Evolutionary conservation across 164 flowering plant genomes (phyloP).

Genomic region (Malania oleifera): DNA sequence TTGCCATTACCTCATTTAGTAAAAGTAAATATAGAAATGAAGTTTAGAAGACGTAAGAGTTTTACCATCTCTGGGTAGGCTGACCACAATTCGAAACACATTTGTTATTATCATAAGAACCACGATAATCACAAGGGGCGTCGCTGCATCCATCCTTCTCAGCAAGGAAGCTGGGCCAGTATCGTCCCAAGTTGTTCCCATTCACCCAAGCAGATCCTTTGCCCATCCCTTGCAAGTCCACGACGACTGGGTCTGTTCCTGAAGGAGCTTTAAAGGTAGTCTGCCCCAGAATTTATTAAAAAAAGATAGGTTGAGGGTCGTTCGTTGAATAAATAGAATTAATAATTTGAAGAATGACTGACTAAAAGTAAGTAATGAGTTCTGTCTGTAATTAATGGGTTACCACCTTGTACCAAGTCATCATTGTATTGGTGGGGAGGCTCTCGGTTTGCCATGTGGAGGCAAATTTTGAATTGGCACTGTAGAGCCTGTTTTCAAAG

Average conservation of each 20-base stretch:
- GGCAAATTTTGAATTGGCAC: conserved; percentile 4
- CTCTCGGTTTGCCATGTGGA: conserved; percentile 23
- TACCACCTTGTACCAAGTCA: conserved; percentile 79
- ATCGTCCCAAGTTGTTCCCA: conserved; percentile 16
- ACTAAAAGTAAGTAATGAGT: too few relatives aligned
- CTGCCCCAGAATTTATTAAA: too few relatives aligned
- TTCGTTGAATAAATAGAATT: too few relatives aligned
- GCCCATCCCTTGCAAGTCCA: conserved; percentile 15
- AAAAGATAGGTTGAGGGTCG: too few relatives aligned
- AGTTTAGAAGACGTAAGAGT: too few relatives aligned
- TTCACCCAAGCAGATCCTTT: conserved; percentile 21
- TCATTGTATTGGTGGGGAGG: conserved; percentile 26
- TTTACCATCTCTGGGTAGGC: conserved; percentile 24
- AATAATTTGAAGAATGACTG: too few relatives aligned
- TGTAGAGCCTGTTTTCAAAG: conserved; percentile 17
- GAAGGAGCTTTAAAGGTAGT: conserved; percentile 13
- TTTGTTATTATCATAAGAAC: conserved; percentile 1
- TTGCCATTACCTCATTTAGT: too few relatives aligned
- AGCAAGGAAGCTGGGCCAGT: conserved; percentile 13
- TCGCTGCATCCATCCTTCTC: conserved; percentile 1
- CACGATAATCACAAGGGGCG: conserved; percentile 11
- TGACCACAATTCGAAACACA: conserved; percentile 12
- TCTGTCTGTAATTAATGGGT: too few relatives aligned
- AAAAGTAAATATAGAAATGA: too few relatives aligned
- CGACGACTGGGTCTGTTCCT: conserved; percentile 15